These are phyloP conservation scores for Aspergillus aculeatus DNA, from an alignment of 2,329 filamentous ascomycete species.

Conservation along the genomic window DNA sequence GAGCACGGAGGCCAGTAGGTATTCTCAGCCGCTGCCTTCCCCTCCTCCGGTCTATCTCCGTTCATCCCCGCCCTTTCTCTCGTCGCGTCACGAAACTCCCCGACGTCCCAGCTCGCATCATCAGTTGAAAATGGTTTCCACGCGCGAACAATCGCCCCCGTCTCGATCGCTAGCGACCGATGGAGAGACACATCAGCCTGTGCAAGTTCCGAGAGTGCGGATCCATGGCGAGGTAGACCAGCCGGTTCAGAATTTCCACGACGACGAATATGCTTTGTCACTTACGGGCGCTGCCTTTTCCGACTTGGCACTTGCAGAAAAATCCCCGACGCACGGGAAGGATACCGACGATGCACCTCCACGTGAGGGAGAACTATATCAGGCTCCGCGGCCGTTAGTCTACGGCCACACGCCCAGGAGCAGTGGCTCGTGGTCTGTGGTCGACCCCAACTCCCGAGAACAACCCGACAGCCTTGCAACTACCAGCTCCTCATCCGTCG, in stretches of 20 bases:
- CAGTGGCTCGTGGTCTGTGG: constrained; percentile 38
- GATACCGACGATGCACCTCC: constrained; percentile 22
- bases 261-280: constrained; percentile 23
- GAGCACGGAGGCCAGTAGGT: constrained; percentile 22
- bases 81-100: constrained; percentile 21
- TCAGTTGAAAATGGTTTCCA: constrained; percentile 20
- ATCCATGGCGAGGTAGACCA: constrained; percentile 30
- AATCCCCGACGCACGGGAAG: constrained; percentile 18
- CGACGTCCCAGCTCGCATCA: constrained; percentile 26
- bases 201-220: constrained; percentile 35
- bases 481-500: constrained; percentile 25
- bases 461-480: constrained; percentile 19
- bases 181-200: constrained; percentile 28
- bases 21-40: constrained; percentile 37
- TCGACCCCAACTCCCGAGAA: constrained; percentile 28
- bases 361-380: constrained; percentile 26
- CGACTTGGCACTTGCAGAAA: constrained; percentile 27
- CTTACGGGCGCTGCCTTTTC: constrained; percentile 27
- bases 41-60: constrained; percentile 46
- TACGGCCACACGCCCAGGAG: constrained; percentile 34
- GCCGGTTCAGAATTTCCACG: constrained; percentile 28
- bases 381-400: constrained; percentile 12
- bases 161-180: constrained; percentile 21
- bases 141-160: constrained; percentile 27
- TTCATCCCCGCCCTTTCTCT: constrained; percentile 35